Evolutionary conservation across 2,329 filamentous ascomycete species (phyloP).

Genomic region (Alternaria arbusti): DNA sequence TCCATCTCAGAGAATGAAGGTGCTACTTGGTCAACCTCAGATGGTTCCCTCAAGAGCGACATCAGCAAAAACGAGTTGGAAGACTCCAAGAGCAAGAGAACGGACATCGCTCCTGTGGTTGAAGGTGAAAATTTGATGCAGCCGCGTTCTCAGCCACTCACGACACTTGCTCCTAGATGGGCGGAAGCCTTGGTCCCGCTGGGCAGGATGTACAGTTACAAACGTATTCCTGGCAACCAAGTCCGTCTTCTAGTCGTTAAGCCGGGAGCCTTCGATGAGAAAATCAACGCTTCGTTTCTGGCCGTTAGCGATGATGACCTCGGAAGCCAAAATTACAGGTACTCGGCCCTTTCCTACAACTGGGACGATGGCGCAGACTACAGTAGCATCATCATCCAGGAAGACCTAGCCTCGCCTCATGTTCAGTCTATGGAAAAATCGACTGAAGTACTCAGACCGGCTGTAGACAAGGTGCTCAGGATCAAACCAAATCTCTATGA

Average conservation of each 20-base stretch:
- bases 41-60: no score
- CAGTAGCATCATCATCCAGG: neutral
- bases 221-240: neutral
- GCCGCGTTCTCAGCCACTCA: no score
- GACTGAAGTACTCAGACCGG: neutral
- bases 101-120: no score
- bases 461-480: neutral
- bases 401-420: neutral
- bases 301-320: neutral
- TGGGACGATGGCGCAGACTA: neutral
- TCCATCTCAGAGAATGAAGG: no score
- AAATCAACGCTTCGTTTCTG: neutral
- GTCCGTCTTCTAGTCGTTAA: neutral
- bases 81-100: no score
- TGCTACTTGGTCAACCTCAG: no score
- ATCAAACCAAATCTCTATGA: neutral
- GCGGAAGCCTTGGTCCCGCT: neutral
- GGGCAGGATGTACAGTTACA: neutral
- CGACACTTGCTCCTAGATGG: no score
- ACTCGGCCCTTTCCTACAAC: neutral
- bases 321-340: neutral
- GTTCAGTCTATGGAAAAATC: neutral
- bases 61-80: no score
- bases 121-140: no score
- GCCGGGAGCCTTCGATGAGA: neutral